These are phyloP conservation scores for Fusarium musae DNA, from an alignment of 2,329 filamentous ascomycete species.

Conservation along the genomic window DNA sequence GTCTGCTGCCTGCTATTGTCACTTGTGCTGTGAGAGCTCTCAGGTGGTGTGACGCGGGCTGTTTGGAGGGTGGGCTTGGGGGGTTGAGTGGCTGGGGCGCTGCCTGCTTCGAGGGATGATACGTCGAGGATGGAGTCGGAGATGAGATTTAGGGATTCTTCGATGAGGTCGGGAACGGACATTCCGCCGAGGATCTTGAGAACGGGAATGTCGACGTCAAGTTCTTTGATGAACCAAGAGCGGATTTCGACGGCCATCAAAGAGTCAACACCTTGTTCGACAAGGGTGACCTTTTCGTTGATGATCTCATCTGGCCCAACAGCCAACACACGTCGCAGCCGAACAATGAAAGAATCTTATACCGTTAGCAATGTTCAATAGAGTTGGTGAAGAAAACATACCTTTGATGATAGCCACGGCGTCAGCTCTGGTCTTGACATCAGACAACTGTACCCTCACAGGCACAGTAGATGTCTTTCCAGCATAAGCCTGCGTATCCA, in stretches of 20 bases:
- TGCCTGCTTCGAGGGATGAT: not conserved
- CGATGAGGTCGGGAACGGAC: not conserved
- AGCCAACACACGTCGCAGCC: not conserved
- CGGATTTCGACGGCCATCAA: slow-evolving; percentile 47
- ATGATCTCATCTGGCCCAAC: not conserved
- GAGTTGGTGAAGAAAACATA: not conserved
- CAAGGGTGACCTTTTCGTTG: not conserved
- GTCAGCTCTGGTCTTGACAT: not conserved
- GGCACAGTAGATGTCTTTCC: not conserved
- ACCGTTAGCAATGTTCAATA: accelerated
- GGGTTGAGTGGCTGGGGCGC: accelerated
- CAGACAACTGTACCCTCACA: not conserved
- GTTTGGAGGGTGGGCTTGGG: not conserved
- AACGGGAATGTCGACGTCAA: slow-evolving; percentile 58
- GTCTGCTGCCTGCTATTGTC: not conserved
- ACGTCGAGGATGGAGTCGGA: not conserved
- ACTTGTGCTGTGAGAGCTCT: not conserved
- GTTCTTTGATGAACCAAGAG: slow-evolving; percentile 60
- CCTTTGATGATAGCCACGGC: not conserved
- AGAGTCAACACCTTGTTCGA: not conserved
- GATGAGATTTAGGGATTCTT: not conserved
- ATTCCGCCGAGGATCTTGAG: slow-evolving; percentile 49
- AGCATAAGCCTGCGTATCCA: not conserved
- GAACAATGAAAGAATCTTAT: accelerated
- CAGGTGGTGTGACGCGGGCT: not conserved